These are phyloP conservation scores for Rhynchospora breviuscula DNA, from an alignment of 176 grass and related monocot species.

Conservation along the genomic window DNA sequence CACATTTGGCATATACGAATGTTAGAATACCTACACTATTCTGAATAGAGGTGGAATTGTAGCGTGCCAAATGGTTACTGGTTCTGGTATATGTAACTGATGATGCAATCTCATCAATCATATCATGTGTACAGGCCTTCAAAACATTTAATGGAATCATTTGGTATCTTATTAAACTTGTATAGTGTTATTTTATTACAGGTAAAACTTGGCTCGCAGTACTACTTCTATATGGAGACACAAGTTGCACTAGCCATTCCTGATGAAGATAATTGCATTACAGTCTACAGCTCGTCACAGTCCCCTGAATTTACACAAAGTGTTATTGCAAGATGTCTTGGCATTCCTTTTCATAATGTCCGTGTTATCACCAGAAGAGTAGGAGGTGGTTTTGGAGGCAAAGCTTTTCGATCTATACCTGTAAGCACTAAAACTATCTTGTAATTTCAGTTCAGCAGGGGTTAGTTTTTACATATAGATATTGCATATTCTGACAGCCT, in stretches of 20 bases:
- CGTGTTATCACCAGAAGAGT: constrained; percentile 66
- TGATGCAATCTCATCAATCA: neutral
- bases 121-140: neutral
- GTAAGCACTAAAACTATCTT: neutral
- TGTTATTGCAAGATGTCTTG: constrained; percentile 55
- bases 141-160: neutral
- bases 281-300: constrained; percentile 56
- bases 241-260: constrained; percentile 56
- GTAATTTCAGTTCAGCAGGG: too few relatives aligned
- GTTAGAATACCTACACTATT: neutral
- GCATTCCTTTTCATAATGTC: constrained; percentile 53
- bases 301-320: constrained; percentile 35
- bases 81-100: neutral
- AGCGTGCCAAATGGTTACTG: neutral
- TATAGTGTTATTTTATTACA: constrained; percentile 13
- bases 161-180: neutral
- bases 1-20: too few relatives aligned
- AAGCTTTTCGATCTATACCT: neutral
- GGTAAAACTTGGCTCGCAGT: constrained; percentile 67
- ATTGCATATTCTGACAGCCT: too few relatives aligned
- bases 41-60: neutral
- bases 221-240: constrained; percentile 84
- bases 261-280: constrained; percentile 63
- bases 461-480: too few relatives aligned
- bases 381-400: constrained; percentile 76